Percentiles rank a stretch among this genome's conserved stretches.
Conservation (phyloP, 1,284 basidiomycete species). For the Boletellus sp. region DNA sequence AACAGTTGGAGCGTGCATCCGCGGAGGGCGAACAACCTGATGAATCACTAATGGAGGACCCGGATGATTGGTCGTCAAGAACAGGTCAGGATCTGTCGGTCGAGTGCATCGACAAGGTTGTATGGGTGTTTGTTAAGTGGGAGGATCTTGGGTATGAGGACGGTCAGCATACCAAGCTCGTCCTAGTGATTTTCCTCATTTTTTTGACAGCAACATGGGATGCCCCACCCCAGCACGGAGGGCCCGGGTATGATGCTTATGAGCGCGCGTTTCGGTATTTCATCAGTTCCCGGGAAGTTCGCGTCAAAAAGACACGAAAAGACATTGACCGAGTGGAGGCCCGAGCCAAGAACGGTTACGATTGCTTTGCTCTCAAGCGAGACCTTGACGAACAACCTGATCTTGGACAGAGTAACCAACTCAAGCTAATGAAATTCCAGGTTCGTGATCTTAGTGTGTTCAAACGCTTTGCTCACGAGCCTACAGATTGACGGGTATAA, state of each 20-base stretch:
- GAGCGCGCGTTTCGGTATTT: constrained; percentile 63
- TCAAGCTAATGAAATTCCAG: constrained; percentile 85
- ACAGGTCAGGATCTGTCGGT: constrained; percentile 43
- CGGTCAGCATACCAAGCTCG: constrained; percentile 45
- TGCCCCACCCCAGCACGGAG: constrained; percentile 67
- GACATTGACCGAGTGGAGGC: constrained; percentile 42
- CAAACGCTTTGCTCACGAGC: constrained; percentile 7
- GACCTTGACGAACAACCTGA: constrained; percentile 48
- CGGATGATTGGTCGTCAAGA: constrained; percentile 58
- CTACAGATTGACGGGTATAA: constrained; percentile 85
- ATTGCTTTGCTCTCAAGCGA: constrained; percentile 43
- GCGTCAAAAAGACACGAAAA: constrained; percentile 48
- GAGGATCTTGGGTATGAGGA: constrained; percentile 86
- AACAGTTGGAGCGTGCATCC: constrained; percentile 42
- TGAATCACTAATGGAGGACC: constrained; percentile 46
- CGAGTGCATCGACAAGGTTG: constrained; percentile 56
- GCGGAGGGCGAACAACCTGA: constrained; percentile 58
- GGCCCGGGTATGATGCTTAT: constrained; percentile 62
- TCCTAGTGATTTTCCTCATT: background rate
- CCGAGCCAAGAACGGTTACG: constrained; percentile 48
- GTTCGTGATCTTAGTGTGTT: constrained; percentile 34
- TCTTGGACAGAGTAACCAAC: constrained; percentile 57
- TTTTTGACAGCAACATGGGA: constrained; percentile 77
- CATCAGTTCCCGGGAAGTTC: constrained; percentile 60
- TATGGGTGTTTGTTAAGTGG: constrained; percentile 90